phyloP scores from a whole-genome alignment of 2,329 filamentous ascomycete genomes.

The Neonectria neomacrospora region DNA sequence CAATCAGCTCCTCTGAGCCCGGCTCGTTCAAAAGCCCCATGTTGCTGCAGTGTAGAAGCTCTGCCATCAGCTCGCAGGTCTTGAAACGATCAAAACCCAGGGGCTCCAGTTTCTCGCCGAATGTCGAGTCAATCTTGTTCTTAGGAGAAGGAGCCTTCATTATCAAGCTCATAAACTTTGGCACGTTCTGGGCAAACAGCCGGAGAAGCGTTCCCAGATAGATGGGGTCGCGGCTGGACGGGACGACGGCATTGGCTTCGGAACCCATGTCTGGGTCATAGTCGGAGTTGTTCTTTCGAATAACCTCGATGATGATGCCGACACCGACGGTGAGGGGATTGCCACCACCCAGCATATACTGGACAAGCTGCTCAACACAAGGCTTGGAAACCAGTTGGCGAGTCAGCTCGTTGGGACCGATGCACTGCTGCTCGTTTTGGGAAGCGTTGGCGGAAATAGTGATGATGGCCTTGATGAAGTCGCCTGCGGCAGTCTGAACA shows the following conservation, averaged over 20 bases:
- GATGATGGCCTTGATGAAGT: constrained; percentile 98
- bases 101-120: constrained; percentile 90
- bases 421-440: constrained; percentile 98
- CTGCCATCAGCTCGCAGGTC: constrained; percentile 98
- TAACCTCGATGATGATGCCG: constrained; percentile 97
- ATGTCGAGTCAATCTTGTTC: constrained; percentile 83
- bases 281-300: constrained; percentile 98
- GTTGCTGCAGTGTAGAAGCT: constrained; percentile 96
- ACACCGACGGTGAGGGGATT: constrained; percentile 96
- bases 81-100: constrained; percentile 98
- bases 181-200: constrained; percentile 89
- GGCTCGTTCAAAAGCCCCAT: constrained; percentile 95
- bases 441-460: constrained; percentile 98
- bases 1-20: constrained; percentile 89
- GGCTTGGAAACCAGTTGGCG: constrained; percentile 89
- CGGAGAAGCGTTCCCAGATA: constrained; percentile 92
- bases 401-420: constrained; percentile 96
- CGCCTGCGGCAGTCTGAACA: constrained; percentile 94
- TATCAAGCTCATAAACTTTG: constrained; percentile 92
- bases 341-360: constrained; percentile 91
- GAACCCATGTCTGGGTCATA: constrained; percentile 93
- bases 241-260: constrained; percentile 78
- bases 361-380: constrained; percentile 86
- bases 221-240: constrained; percentile 90
- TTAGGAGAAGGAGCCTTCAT: constrained; percentile 80